Base-by-base conservation (phyloP, 768 basidiomycete species). In the Strobilomyces dryophilus region DNA sequence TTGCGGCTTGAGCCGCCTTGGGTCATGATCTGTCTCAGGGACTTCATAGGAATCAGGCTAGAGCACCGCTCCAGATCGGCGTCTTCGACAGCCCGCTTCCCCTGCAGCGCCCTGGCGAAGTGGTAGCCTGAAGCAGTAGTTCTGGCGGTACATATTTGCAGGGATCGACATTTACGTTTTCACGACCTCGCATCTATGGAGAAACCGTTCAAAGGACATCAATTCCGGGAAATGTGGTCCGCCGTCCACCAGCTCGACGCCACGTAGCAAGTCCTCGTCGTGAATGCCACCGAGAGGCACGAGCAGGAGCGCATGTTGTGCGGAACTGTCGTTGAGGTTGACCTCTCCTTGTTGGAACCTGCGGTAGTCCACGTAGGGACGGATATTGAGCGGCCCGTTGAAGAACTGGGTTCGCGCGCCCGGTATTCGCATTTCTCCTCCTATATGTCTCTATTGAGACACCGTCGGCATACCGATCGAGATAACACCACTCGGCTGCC, bases 381-480 rank as follows among this genome's bases (percentile, higher is more conserved):
- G 71, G 39, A 82, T 54, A 61, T 79, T 81, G 9, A 80, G 55
- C 8, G 79, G 80, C 4, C 80, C 80, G 5, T 67, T 71, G 21
- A 73, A 75, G 46, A 72, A 69, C 74, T 80, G 3, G 79, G 79
- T 54, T 82, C 73, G 51, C 65, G 70, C 51, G 68, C 74, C 21
- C 80, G 67, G 45, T 71, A 75, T 45, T 75, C 69, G 82, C 35
- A 36, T 11, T 36, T 14, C 10, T 5, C 35, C 5, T 81, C 83
- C 59, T 61, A 59, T 40, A 83, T 76, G n/a, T 78, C 67, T 1
- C 80, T 78, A 8, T 63, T 68, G 31, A 76, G 59, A 48, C 75
- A 78, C 44, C 66, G 71, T 32, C 72, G 69, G 47, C 76, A 74
- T 6, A 83, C 67, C 11, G 81, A 52, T 4, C 35, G 35, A 4